Conservation (phyloP, 1,139 yeast genomes). For the Yamadazyma taylorii region DNA sequence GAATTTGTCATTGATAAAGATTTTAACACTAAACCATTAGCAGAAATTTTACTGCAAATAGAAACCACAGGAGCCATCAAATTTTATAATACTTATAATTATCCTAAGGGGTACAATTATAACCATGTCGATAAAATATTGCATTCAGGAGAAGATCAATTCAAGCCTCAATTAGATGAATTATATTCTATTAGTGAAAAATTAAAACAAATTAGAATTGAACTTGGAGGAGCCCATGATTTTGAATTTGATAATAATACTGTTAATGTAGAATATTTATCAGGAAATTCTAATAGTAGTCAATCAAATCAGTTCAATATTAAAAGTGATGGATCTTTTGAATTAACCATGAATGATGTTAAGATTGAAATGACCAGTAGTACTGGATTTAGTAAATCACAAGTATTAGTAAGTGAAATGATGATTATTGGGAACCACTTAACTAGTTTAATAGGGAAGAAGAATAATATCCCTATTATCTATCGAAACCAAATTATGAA, state of each 20-base stretch:
- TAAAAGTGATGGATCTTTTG: constrained; percentile 17
- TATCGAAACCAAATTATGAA: constrained; percentile 44
- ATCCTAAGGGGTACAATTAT: constrained; percentile 42
- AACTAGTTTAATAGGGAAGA: constrained; percentile 52
- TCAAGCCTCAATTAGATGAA: constrained; percentile 21
- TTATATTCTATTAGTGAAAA: constrained; percentile 30
- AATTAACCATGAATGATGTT: constrained; percentile 11
- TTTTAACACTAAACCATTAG: constrained; percentile 7
- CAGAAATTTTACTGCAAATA: constrained; percentile 18
- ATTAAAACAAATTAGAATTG: constrained; percentile 25
- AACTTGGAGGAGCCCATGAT: constrained; percentile 9
- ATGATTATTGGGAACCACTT: constrained; percentile 78
- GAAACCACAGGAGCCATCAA: constrained; percentile 19
- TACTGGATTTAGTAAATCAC: constrained; percentile 31
- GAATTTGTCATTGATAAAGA: constrained; percentile 30
- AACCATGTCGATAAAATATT: constrained; percentile 33
- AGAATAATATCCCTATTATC: constrained; percentile 55
- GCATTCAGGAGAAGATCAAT: too few species aligned
- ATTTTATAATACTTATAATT: constrained; percentile 24
- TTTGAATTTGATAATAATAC: constrained; percentile 6
- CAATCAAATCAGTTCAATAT: constrained; percentile 4
- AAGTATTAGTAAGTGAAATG: constrained; percentile 68
- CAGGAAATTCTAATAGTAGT: not conserved
- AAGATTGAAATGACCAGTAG: constrained; percentile 8
- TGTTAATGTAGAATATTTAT: constrained; percentile 5